Conservation (phyloP, 2,329 filamentous ascomycete species). For the Fusarium tuaranense region DNA sequence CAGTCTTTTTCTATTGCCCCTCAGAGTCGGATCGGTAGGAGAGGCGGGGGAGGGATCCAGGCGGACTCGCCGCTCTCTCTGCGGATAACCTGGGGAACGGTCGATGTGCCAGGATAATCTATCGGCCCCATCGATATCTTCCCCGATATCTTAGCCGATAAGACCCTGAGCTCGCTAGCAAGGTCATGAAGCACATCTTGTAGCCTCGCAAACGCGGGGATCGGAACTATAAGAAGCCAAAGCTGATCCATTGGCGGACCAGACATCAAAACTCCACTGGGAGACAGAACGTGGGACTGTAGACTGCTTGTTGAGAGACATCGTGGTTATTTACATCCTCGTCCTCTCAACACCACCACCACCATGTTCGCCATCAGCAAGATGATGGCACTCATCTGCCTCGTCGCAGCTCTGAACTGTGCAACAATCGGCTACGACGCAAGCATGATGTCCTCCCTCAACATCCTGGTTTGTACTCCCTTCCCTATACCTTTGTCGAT, state of each 20-base stretch:
- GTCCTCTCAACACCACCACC: not conserved
- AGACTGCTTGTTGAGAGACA: not conserved
- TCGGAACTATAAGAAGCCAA: not conserved
- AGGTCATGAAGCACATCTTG: not conserved
- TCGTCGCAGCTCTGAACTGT: constrained; percentile 21
- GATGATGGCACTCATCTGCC: constrained; percentile 16
- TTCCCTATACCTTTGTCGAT: not conserved
- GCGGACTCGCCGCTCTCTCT: not conserved
- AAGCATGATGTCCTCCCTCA: constrained; percentile 19
- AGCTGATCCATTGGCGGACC: not conserved
- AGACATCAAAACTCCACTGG: not conserved
- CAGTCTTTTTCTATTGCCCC: not conserved
- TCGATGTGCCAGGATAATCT: not conserved
- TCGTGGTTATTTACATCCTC: not conserved
- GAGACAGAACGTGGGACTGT: not conserved
- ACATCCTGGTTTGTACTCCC: constrained; percentile 15
- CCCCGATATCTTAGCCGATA: not conserved
- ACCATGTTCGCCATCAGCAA: constrained; percentile 5
- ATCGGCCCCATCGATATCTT: not conserved
- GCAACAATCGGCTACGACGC: constrained; percentile 19
- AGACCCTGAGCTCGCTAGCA: not conserved
- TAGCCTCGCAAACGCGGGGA: not conserved
- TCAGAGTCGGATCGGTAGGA: not conserved
- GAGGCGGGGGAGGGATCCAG: not conserved
- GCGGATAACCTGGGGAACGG: not conserved